These are phyloP conservation scores for Claviceps capensis DNA, from an alignment of 2,329 filamentous ascomycete genomes.

Conservation along the genomic window DNA sequence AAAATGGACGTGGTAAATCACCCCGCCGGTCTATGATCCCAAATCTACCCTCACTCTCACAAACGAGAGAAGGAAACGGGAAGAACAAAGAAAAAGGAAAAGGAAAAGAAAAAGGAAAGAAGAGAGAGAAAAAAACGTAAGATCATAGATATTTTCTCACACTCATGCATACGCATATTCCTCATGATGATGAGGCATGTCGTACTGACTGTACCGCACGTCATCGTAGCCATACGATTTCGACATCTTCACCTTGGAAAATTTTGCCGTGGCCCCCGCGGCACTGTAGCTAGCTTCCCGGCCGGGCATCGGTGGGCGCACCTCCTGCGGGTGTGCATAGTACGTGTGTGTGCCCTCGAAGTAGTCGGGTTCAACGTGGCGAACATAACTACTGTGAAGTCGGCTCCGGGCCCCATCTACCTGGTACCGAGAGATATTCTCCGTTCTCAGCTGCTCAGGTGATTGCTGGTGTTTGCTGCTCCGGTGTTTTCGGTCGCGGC, in stretches of 20 bases:
- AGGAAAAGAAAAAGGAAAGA: too few species aligned
- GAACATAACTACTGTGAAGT: conserved; percentile 15
- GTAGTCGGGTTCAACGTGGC: conserved; percentile 12
- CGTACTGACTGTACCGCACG: conserved; percentile 19
- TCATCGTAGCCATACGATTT: conserved; percentile 17
- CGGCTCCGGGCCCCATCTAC: conserved; percentile 16
- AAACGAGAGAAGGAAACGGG: background rate
- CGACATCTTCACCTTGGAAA: conserved; percentile 21
- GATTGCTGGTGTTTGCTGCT: conserved; percentile 22
- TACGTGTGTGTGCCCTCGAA: conserved; percentile 9
- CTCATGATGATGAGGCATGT: conserved; percentile 14
- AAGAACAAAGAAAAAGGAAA: background rate
- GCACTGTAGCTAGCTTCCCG: conserved; percentile 19
- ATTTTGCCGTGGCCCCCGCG: conserved; percentile 11
- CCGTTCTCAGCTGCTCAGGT: conserved; percentile 15
- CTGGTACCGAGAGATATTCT: conserved; percentile 16
- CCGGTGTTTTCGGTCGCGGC: conserved; percentile 21
- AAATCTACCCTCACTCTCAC: background rate
- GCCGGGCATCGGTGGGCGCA: conserved; percentile 16
- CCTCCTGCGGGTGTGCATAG: conserved; percentile 15
- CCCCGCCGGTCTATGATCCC: too few species aligned
- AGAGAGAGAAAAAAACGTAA: background rate
- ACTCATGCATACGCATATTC: conserved; percentile 12
- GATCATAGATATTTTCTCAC: background rate
- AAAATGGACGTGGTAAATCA: too few species aligned